Percentiles rank a stretch among this genome's conserved stretches.
phyloP scores from a whole-genome alignment of 1,284 basidiomycete species.

The Ganoderma meredithae region DNA sequence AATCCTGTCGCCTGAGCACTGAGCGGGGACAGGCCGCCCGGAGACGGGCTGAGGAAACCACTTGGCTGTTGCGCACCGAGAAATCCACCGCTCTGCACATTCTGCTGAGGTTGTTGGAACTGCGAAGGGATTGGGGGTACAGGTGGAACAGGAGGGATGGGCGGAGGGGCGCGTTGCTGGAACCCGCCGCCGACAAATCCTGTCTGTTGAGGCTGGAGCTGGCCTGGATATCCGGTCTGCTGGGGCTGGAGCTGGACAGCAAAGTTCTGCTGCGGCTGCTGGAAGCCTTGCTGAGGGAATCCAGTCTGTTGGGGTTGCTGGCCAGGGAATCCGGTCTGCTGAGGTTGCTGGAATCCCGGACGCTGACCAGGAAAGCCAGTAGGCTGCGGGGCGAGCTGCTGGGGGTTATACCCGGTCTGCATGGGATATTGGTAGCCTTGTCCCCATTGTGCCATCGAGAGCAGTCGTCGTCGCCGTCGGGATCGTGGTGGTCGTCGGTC shows the following conservation, averaged over 20 bases:
- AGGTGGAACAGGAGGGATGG: constrained; percentile 54
- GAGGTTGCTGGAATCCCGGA: constrained; percentile 48
- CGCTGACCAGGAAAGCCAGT: constrained; percentile 46
- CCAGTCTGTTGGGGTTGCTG: constrained; percentile 47
- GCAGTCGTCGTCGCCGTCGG: constrained; percentile 24
- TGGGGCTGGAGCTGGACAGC: constrained; percentile 45
- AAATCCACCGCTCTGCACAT: constrained; percentile 48
- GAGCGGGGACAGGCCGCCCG: constrained; percentile 54
- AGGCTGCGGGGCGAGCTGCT: constrained; percentile 48
- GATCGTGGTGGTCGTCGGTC: constrained; percentile 20
- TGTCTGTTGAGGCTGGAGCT: constrained; percentile 43
- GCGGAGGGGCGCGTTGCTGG: constrained; percentile 60
- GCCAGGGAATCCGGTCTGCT: constrained; percentile 45
- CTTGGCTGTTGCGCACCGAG: constrained; percentile 52
- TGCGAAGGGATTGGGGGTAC: constrained; percentile 68
- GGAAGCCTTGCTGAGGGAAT: constrained; percentile 41
- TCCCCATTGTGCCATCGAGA: constrained; percentile 67
- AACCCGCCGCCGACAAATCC: constrained; percentile 48
- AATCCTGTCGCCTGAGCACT: constrained; percentile 67
- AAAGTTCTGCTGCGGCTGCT: constrained; percentile 53
- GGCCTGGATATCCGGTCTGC: constrained; percentile 52
- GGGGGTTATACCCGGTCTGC: constrained; percentile 64
- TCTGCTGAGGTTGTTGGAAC: constrained; percentile 56
- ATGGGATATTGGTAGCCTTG: constrained; percentile 66
- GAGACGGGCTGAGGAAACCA: constrained; percentile 58